Base-by-base conservation (phyloP, 306 rosid species). In the Boehmeria nivea region DNA sequence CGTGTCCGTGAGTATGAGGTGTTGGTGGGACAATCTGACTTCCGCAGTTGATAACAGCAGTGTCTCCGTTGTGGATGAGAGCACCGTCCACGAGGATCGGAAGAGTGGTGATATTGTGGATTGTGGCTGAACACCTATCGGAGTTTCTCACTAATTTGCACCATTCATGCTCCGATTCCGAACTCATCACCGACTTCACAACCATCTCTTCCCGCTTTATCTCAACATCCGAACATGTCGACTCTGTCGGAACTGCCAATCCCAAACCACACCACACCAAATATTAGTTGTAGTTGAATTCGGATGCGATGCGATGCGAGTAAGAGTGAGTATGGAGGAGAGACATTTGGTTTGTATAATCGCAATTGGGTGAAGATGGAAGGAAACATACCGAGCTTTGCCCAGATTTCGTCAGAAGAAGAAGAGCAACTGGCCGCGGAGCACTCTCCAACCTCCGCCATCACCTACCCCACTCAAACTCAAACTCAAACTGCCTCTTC, bases 121-220 rank as follows among this genome's bases (percentile, higher is more conserved):
- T 25, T 16, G 89, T 83, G 63, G 89, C 87, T 62, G 89, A 81
- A 61, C 70, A 77, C 22, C 65, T 61, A 63, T 89, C 87, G 12
- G 87, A 72, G 71, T 75, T 86, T 70, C 87, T 76, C 6, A 57
- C 61, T 61, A 89, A 75, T 69, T 79, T 83, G 82, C 95, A 89
- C 95, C 97, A 89, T 63, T 68, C 68, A 44, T 37, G 80, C 36
- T 77, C 69, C 14, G 80, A 75, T 54, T 85, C 56, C 34, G 68
- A 36, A 24, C 56, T 64, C 57, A 78, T 77, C 78, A 70, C 85
- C 0, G 94, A 86, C 73, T 71, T 61, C 49, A 86, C 68, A 44
- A 71, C 50, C 24, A 46, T 57, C 65, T 83, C 89, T 22, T 81
- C 84, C 2, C 71, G 72, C 47, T 77, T 75, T 61, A 89, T 73